Evolutionary conservation across 345 rosid genomes (phyloP).

Genomic region (Citrus glauca): DNA sequence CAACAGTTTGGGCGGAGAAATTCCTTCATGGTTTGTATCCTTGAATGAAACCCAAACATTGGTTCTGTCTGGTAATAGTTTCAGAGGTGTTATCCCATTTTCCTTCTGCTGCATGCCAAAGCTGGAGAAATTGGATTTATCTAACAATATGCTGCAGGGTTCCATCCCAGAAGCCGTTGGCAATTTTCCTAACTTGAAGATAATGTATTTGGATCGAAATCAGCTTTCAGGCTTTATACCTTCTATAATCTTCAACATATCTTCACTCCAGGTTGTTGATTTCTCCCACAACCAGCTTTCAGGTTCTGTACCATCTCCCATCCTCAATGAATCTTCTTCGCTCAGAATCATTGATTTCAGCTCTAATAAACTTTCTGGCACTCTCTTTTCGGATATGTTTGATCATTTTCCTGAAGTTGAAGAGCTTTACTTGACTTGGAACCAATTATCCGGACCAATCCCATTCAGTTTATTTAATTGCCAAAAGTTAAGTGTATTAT

Average conservation of each 20-base stretch:
- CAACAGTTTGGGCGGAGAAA: background rate
- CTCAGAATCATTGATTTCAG: too few species aligned
- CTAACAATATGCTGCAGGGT: background rate
- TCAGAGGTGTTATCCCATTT: background rate
- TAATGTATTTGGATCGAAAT: background rate
- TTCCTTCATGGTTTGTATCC: background rate
- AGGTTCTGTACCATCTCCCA: background rate
- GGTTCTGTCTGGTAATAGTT: background rate
- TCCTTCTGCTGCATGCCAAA: background rate
- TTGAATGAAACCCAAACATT: background rate
- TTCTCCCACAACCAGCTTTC: background rate
- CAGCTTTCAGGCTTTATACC: constrained; percentile 21
- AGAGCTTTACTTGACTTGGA: background rate
- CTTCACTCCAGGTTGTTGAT: background rate
- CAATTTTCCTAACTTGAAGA: background rate
- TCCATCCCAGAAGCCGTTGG: background rate
- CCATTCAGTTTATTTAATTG: background rate
- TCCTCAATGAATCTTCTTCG: too few species aligned
- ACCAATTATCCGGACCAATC: background rate
- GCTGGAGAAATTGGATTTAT: background rate
- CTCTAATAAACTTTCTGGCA: too few species aligned
- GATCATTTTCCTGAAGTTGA: background rate
- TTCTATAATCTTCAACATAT: background rate
- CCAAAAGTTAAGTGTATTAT: too few species aligned
- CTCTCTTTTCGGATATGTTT: too few species aligned